A percentile compares a stretch with the other conserved stretches of the same genome.
These are phyloP conservation scores for Taphrina betulina DNA, from an alignment of 1,139 yeast genomes.

Conservation along the genomic window DNA sequence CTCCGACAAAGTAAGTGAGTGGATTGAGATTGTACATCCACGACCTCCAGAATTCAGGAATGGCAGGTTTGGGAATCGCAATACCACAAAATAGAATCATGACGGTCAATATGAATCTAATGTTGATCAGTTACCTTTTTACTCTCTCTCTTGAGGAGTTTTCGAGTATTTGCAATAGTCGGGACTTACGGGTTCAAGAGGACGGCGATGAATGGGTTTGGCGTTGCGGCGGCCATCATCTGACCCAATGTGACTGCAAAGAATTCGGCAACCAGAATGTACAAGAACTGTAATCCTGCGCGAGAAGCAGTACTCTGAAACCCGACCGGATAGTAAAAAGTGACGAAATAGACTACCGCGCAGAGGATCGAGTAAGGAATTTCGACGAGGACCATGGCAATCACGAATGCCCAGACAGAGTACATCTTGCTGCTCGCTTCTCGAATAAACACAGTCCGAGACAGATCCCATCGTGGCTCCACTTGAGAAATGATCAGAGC, in stretches of 20 bases:
- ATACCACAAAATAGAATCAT: conserved; percentile 58
- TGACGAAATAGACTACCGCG: conserved; percentile 54
- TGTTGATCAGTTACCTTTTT: conserved; percentile 46
- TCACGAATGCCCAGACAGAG: conserved; percentile 60
- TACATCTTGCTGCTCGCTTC: no score
- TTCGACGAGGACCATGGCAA: conserved; percentile 56
- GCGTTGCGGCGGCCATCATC: conserved; percentile 54
- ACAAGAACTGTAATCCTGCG: conserved; percentile 57
- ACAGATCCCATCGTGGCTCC: conserved; percentile 63
- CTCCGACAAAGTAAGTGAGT: conserved; percentile 56
- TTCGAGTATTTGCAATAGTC: conserved; percentile 42
- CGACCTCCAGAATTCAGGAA: conserved; percentile 61
- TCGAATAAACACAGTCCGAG: no score
- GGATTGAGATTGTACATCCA: conserved; percentile 75
- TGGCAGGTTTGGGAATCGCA: conserved; percentile 56
- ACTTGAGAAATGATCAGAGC: conserved; percentile 59
- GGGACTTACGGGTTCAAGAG: conserved; percentile 52
- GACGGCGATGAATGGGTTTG: conserved; percentile 59
- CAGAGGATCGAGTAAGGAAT: conserved; percentile 57
- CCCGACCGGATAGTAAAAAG: conserved; percentile 60
- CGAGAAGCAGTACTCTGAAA: conserved; percentile 55
- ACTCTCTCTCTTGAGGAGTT: conserved; percentile 2
- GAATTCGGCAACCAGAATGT: conserved; percentile 50
- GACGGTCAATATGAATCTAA: conserved; percentile 55
- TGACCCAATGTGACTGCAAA: conserved; percentile 31